Base-by-base conservation (phyloP, 225 moss, liverwort and hornwort species). In the Marchantia paleacea region DNA sequence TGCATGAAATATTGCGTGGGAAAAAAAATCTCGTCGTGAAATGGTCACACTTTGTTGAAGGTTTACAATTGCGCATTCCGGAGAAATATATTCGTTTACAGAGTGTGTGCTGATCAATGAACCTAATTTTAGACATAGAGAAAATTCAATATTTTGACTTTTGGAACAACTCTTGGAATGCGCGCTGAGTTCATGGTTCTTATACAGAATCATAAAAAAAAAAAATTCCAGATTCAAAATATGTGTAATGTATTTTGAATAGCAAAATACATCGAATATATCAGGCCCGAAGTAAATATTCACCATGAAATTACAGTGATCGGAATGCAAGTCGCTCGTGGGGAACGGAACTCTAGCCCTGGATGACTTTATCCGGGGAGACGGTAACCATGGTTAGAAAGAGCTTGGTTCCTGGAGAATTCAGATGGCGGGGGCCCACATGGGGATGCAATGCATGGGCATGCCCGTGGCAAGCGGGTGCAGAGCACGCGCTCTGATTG, bases 401-500 rank as follows among this genome's bases (percentile, higher is more conserved):
- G 15, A 60, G 15, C 15, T 0, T 3, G 60, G 60, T 60, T 16
- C 15, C 7, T 12, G 25, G 9, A 39, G 39, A 69, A 31, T 69
- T 10, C 6, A 14, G 30, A 31, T 31, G 69, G 24, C 26, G 25
- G 31, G 73, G 73, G 10, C 53, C 73, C 25, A 73, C 73, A 52
- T 53, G 52, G 52, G 49, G 73, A 52, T 73, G 73, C 12, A 12
- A 54, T 73, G 57, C 52, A 54, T 73, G 72, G n/a, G 52, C n/a
- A 73, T 25, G 74, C 74, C 28, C 74, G 74, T 74, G 75, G 30
- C 31, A 1, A 60, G 39, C 73, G 77, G 81, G 81, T 58, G 85
- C 30, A 20, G 81, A 81, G 67, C 85, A 81, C 72, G 85, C 81
- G 81, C 81, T 72, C 62, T 85, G 81, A 85, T 85, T 85, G 85